Base-by-base conservation (phyloP, 2,329 filamentous ascomycete species). In the Emydomyces testavorans region DNA sequence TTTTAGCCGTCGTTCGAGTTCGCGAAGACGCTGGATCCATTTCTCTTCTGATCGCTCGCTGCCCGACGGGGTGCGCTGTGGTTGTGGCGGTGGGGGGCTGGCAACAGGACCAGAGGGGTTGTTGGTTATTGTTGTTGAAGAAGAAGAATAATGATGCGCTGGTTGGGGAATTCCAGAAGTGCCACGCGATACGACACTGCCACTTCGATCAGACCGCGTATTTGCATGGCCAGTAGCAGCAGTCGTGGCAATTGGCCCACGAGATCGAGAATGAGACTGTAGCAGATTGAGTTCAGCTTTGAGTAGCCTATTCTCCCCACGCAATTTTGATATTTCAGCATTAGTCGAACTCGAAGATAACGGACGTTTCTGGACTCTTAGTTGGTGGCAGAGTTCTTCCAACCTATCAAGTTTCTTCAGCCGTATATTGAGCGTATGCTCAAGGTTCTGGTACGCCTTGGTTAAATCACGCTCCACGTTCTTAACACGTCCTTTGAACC, bases 1-100 rank as follows among this genome's bases (percentile, higher is more conserved):
- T 64, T 94, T 94, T 15, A 98, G 72, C 57, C 93, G 79, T 55
- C 82, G 77, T 71, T 98, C 92, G 56, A 96, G 71, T 61, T 96
- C 89, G 49, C 86, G 80, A 28, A 96, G 72, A 5, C 92, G 73
- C 53, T 94, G 78, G 54, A 93, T 80, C 86, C 87, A 94, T 56
- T 83, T 79, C 54, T 85, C 82, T 56, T 90, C 83, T 32, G 71
- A 58, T 7, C 54, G 54, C n/a, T 67, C 61, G 53, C 53, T 58
- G 26, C 52, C 45, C 10, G 53, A 41, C 28, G 47, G 40, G 23
- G 47, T 51, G 34, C 34, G 35, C 39, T 37, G 24, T 40, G 34
- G 13, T 36, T 29, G 45, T 39, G 31, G 28, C 3, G 39, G 29
- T 49, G 3, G 54, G 50, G 18, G 56, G 54, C 37, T 57, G 53